These are phyloP conservation scores for Coprinellus micaceus DNA, from an alignment of 768 basidiomycete genomes.

Conservation along the genomic window DNA sequence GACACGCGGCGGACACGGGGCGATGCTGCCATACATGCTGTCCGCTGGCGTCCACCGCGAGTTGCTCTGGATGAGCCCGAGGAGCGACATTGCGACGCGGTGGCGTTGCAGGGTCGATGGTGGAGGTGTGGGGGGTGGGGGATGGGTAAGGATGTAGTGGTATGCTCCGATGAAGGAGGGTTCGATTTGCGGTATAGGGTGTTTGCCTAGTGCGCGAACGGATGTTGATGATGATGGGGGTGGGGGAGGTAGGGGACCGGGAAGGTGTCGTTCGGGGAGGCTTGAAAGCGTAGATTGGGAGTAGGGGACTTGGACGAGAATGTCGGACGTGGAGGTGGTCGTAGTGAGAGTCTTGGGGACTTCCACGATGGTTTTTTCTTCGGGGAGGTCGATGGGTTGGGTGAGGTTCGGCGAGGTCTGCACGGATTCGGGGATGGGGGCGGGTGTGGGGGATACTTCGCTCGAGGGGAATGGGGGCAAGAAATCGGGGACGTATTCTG, in stretches of 20 bases:
- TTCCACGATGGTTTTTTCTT: conserved; percentile 13
- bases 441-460: conserved; percentile 19
- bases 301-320: conserved; percentile 70
- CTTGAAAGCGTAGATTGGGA: conserved; percentile 65
- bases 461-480: conserved; percentile 72
- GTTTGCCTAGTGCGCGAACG: conserved; percentile 21
- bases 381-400: conserved; percentile 33
- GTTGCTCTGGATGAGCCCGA: conserved; percentile 50
- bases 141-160: conserved; percentile 74
- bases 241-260: conserved; percentile 32
- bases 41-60: conserved; percentile 69
- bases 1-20: conserved; percentile 60
- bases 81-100: conserved; percentile 70
- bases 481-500: conserved; percentile 61
- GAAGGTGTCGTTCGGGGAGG: conserved; percentile 69
- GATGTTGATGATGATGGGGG: conserved; percentile 15
- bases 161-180: conserved; percentile 66
- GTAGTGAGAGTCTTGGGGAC: conserved; percentile 41
- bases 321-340: conserved; percentile 56
- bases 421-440: conserved; percentile 21
- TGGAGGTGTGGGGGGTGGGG: conserved; percentile 45
- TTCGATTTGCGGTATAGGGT: conserved; percentile 54
- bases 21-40: conserved; percentile 57
- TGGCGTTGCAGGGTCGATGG: conserved; percentile 62
- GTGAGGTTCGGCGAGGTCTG: conserved; percentile 25